Percentiles rank a stretch among this genome's conserved stretches.
Conservation (phyloP, 306 rosid species). For the Mucuna pruriens region DNA sequence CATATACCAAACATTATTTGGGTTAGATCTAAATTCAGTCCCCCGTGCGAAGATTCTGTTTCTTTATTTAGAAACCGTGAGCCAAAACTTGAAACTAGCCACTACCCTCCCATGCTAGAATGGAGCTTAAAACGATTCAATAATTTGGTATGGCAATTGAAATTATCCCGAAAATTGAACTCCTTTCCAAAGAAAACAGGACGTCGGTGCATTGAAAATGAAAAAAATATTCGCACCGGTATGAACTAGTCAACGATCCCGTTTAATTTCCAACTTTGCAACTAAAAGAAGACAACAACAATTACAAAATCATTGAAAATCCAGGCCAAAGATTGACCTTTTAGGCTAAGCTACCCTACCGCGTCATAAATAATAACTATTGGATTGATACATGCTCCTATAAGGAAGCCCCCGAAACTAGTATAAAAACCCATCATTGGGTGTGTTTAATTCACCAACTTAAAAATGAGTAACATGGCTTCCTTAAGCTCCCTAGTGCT, state of each 20-base stretch:
- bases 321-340: not conserved
- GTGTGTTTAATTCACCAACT: not conserved
- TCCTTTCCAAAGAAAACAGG: not conserved
- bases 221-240: not conserved
- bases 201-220: not conserved
- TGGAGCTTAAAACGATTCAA: not conserved
- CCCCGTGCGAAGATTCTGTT: not conserved
- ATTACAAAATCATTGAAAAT: not conserved
- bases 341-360: not conserved
- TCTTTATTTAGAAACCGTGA: not conserved
- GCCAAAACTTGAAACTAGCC: not conserved
- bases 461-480: slow-evolving; percentile 3
- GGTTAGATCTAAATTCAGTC: not conserved
- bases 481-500: not conserved
- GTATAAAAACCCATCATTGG: not conserved
- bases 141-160: not conserved
- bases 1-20: not conserved
- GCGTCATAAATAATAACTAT: not conserved
- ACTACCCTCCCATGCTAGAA: not conserved
- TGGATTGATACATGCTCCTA: not conserved
- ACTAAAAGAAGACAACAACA: not conserved
- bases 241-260: not conserved
- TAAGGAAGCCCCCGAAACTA: not conserved
- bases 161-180: not conserved
- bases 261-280: not conserved